Base-by-base conservation (phyloP, 179 eudicot species). In the Nepenthes alata region DNA sequence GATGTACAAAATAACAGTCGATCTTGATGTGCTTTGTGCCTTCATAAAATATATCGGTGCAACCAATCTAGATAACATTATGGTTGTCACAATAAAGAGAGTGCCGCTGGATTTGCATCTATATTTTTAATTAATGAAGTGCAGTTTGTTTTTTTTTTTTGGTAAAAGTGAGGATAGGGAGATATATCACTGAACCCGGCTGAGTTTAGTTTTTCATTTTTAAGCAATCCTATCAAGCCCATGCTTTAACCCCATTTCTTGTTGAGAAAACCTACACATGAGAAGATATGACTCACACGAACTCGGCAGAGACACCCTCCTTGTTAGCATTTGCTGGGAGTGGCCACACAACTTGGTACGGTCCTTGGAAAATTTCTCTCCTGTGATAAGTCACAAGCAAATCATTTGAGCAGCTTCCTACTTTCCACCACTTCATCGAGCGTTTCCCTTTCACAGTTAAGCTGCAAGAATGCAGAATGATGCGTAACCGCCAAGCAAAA, bases 341-440 rank as follows among this genome's bases (percentile, higher is more conserved):
- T 12, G 89, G 83, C 93, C 89, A 88, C 14, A 67, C 74, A 70
- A 81, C 65, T 47, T 65, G 79, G 67, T 70, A 88, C 2, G 81
- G 83, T 61, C 93, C 90, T 52, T 77, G 83, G 41, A 68, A 73
- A 66, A 85, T 86, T 74, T 86, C 88, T 74, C 60, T 78, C 71
- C 73, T 85, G 69, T 83, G 84, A 75, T 73, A 88, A 41, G 80
- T 72, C 16, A 78, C 53, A 11, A 25, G 41, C 3, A 76, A 66
- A 51, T 67, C 77, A 66, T 65, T 73, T 38, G 75, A 57, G 48
- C 53, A 60, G 37, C 66, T 56, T 63, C 59, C 60, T 9, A 37
- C 47, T 61, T 61, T 75, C 68, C 61, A 62, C 74, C 70, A 60
- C 68, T 71, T 73, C 62, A 59, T 71, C 38, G 79, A 72, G 36